Evolutionary conservation across 208 protist species (phyloP), one percentile per base, ranked within the genome.

Genomic region (Leishmania tarentolae): DNA sequence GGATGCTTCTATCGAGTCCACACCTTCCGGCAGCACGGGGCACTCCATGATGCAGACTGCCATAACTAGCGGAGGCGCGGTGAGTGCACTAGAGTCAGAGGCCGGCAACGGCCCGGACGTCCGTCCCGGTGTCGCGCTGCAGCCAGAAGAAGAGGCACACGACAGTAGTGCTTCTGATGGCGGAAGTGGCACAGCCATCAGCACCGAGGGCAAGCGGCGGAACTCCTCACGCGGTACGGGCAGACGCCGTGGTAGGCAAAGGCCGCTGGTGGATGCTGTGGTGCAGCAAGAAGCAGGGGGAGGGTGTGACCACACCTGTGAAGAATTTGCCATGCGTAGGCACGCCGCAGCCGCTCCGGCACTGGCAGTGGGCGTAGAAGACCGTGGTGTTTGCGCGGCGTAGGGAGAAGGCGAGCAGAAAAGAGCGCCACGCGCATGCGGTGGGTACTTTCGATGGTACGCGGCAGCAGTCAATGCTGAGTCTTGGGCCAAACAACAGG

Each of bases 31-130:
- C 65, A 85, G 73, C 52, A 85, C 77, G 15, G 82, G 69, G 46
- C 82, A 85, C 72, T 81, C 82, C 82, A 85, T 76, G 46, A 85
- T 82, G 13, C 61, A 79, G 50, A 85, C 57, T 19, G 77, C 69
- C 66, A 79, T 81, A 0, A 82, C 78, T 3, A 37, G 42, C 21
- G 76, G 31, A 31, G 75, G 75, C 35, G 35, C 59, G 44, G 59
- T 19, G 44, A 44, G n/a, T 35, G 42, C 8, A 35, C 24, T 13
- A 21, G 50, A 15, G 8, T 4, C 69, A 50, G 69, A 52, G 44
- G 17, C 44, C 31, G 11, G 5, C 69, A 35, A 50, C 28, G 44
- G 24, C 69, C 44, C 69, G 44, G 69, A 53, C 24, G 44, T 50
- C 46, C n/a, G 28, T 28, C 44, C 52, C 61, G 72, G 7, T 42